Evolutionary conservation across 768 basidiomycete species (phyloP).

Genomic region (Lactarius quietus): DNA sequence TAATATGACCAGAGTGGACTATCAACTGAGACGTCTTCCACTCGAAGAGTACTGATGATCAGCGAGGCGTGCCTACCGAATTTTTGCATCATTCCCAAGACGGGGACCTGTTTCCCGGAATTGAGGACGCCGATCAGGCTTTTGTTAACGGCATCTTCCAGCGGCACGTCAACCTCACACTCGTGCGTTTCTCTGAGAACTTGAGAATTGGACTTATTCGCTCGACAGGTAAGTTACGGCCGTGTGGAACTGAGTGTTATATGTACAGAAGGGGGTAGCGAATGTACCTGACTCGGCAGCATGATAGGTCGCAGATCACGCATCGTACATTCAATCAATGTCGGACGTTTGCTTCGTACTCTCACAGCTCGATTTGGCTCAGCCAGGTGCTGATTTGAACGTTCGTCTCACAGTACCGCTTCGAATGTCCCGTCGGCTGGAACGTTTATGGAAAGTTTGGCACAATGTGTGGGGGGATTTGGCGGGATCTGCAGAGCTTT

Average conservation of each 20-base stretch:
- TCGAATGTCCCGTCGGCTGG: constrained; percentile 9
- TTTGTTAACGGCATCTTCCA: constrained; percentile 11
- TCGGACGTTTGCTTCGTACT: constrained; percentile 14
- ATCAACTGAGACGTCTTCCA: constrained; percentile 12
- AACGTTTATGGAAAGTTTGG: constrained; percentile 9
- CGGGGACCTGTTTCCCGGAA: constrained; percentile 14
- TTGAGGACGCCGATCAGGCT: constrained; percentile 20
- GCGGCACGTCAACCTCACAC: neutral
- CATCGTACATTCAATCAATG: constrained; percentile 21
- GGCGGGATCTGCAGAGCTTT: constrained; percentile 19
- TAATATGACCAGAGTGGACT: constrained; percentile 25
- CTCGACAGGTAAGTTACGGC: constrained; percentile 7
- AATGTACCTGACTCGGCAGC: neutral
- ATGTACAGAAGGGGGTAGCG: neutral
- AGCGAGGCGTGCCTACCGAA: constrained; percentile 13
- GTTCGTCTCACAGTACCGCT: neutral
- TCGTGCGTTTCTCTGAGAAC: neutral
- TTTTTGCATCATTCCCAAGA: neutral
- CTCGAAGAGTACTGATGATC: constrained; percentile 20
- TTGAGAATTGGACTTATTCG: neutral
- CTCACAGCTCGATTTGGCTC: constrained; percentile 17
- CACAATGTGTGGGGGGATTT: constrained; percentile 8
- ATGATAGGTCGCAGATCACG: constrained; percentile 13
- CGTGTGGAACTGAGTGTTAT: neutral
- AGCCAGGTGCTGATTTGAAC: constrained; percentile 12